Evolutionary conservation across 768 basidiomycete genomes (phyloP).

Genomic region (Termitomyces sp.): DNA sequence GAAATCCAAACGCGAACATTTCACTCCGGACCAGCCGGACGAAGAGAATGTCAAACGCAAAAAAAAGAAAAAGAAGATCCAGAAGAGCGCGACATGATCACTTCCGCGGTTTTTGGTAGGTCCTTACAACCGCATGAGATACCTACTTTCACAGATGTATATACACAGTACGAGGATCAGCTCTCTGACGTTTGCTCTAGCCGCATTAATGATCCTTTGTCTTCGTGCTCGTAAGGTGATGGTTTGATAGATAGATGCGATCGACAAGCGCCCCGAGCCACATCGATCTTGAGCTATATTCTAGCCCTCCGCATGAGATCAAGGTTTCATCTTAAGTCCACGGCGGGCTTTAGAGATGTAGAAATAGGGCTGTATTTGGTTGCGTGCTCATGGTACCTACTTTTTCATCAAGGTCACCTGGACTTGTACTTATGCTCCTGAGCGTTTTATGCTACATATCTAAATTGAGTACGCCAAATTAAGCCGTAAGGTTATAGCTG

Average conservation of each 20-base stretch:
- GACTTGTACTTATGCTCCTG: not conserved
- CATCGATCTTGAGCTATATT: not conserved
- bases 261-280: not conserved
- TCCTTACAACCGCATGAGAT: not conserved
- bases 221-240: not conserved
- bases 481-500: not conserved
- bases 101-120: not conserved
- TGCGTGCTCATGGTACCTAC: not conserved
- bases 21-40: constrained; percentile 13
- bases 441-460: not conserved
- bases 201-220: not conserved
- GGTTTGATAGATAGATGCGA: not conserved
- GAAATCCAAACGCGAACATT: constrained; percentile 22
- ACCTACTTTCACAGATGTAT: not conserved
- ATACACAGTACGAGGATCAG: not conserved
- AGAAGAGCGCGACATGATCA: constrained; percentile 10
- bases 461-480: not conserved
- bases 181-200: not conserved
- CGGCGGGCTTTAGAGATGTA: not conserved
- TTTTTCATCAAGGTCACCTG: not conserved
- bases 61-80: constrained; percentile 22
- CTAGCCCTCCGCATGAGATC: not conserved
- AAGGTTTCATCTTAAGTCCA: not conserved
- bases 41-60: constrained; percentile 24
- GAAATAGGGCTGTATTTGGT: not conserved